Conservation (phyloP, 192 early-diverging fungal species). For the Podila epicladia region DNA sequence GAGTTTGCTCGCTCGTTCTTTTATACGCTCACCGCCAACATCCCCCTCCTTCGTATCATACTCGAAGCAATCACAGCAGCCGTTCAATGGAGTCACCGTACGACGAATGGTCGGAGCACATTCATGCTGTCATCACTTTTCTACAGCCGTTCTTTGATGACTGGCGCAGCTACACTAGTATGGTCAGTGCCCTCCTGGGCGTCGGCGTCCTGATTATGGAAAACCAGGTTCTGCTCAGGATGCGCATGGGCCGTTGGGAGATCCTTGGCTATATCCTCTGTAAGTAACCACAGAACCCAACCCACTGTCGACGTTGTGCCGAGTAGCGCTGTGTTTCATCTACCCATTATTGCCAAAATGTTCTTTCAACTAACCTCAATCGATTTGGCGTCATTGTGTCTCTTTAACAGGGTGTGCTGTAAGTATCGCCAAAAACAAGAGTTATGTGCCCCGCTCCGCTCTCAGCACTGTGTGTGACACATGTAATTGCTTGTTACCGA, state of each 20-base stretch:
- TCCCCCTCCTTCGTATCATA: not conserved
- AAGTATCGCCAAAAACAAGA: slow-evolving; percentile 15
- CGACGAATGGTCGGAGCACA: slow-evolving; percentile 46
- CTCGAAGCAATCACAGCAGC: not conserved
- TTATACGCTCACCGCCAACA: not conserved
- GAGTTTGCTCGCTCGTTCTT: not conserved
- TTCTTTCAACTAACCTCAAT: not conserved
- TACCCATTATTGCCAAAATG: not conserved
- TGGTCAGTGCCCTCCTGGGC: slow-evolving; percentile 31
- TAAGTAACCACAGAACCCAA: slow-evolving; percentile 12
- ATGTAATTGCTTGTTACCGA: not conserved
- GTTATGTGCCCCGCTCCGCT: not conserved
- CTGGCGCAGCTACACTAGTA: slow-evolving; percentile 44
- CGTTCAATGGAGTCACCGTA: slow-evolving; percentile 40
- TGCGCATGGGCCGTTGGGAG: slow-evolving; percentile 52
- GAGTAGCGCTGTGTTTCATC: not conserved
- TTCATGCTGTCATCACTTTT: slow-evolving; percentile 49
- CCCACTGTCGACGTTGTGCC: too few relatives aligned
- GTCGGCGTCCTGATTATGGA: slow-evolving; percentile 49
- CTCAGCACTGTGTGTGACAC: not conserved
- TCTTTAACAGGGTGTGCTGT: slow-evolving; percentile 48
- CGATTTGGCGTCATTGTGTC: not conserved
- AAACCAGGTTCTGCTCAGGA: slow-evolving; percentile 43
- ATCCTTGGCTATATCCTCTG: slow-evolving; percentile 48
- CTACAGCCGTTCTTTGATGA: slow-evolving; percentile 48